Conservation (phyloP, 2,329 filamentous ascomycete genomes). For the Pestalotiopsis sp. region DNA sequence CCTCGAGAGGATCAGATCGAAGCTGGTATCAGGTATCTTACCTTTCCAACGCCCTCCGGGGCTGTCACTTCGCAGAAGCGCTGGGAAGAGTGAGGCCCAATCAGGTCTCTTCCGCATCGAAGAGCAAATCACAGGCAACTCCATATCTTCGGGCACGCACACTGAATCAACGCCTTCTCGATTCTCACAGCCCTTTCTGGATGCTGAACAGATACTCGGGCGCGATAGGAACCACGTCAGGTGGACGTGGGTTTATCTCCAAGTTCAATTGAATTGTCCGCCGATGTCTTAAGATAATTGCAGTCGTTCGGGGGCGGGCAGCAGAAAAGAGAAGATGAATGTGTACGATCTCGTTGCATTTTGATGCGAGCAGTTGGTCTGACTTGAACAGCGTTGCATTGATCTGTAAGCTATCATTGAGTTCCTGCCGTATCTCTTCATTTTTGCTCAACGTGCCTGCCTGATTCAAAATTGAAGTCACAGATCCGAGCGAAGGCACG, state of each 20-base stretch:
- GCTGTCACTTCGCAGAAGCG: conserved; percentile 24
- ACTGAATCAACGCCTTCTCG: neutral
- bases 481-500: neutral
- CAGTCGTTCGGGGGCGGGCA: too few relatives aligned
- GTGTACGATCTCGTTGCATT: too few relatives aligned
- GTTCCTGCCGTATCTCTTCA: too few relatives aligned
- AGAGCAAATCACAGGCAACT: conserved; percentile 27
- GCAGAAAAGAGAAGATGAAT: too few relatives aligned
- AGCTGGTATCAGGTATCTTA: conserved; percentile 25
- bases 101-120: conserved; percentile 32
- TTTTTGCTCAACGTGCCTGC: neutral
- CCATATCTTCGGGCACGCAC: conserved; percentile 20
- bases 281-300: too few relatives aligned
- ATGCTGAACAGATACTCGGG: neutral
- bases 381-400: too few relatives aligned
- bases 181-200: neutral
- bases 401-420: too few relatives aligned
- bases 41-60: conserved; percentile 30
- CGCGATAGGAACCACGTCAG: too few relatives aligned
- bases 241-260: too few relatives aligned
- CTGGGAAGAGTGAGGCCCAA: conserved; percentile 28
- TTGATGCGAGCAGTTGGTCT: too few relatives aligned
- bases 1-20: neutral
- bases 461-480: neutral
- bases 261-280: too few relatives aligned